These are phyloP conservation scores for Coemansia furcata DNA, from an alignment of 192 early-diverging fungal genomes.

Conservation along the genomic window DNA sequence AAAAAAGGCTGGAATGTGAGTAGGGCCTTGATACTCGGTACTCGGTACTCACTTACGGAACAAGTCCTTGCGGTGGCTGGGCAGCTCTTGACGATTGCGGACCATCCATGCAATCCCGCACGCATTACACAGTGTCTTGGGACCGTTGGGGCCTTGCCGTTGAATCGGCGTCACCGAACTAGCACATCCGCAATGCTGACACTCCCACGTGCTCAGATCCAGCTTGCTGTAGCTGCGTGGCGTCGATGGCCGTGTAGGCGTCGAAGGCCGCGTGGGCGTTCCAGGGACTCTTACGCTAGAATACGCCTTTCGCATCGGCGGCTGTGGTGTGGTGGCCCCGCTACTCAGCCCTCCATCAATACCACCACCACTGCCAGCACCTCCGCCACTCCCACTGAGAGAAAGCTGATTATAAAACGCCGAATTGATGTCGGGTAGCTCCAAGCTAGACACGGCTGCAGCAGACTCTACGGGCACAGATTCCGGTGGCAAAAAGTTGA, in stretches of 20 bases:
- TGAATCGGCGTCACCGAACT: constrained; percentile 48
- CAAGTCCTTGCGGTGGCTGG: constrained; percentile 45
- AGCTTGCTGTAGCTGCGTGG: constrained; percentile 42
- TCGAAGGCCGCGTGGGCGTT: constrained; percentile 40
- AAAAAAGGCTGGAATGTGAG: not conserved
- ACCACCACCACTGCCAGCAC: not conserved
- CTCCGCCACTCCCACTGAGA: not conserved
- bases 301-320: constrained; percentile 12
- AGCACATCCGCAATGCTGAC: constrained; percentile 50
- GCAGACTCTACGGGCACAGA: constrained; percentile 22
- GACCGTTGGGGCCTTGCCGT: constrained; percentile 59
- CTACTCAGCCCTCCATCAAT: constrained; percentile 32
- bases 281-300: constrained; percentile 21
- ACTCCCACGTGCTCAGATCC: constrained; percentile 46
- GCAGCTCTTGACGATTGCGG: constrained; percentile 47
- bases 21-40: not conserved
- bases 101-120: constrained; percentile 62
- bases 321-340: constrained; percentile 42
- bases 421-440: constrained; percentile 38
- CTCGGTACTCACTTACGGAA: constrained; percentile 32
- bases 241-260: constrained; percentile 36
- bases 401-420: constrained; percentile 40
- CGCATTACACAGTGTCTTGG: constrained; percentile 64
- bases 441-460: constrained; percentile 9
- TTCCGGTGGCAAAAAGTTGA: constrained; percentile 52